These are phyloP conservation scores for Coemansia sp. DNA, from an alignment of 192 early-diverging fungal species.

Conservation along the genomic window DNA sequence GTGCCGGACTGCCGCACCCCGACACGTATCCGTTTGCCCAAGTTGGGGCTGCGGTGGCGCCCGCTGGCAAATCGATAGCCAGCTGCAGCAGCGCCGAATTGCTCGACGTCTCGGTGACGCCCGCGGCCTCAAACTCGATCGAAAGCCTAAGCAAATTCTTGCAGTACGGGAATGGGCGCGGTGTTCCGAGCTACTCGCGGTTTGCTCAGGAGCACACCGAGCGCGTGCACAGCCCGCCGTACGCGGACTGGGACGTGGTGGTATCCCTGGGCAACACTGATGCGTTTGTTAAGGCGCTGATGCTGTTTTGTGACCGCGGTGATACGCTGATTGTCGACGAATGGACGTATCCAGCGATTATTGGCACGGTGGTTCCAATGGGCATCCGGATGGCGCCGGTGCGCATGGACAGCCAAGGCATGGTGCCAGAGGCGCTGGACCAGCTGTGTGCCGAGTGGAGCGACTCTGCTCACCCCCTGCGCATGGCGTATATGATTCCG, in stretches of 20 bases:
- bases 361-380: constrained; percentile 54
- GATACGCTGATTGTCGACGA: constrained; percentile 61
- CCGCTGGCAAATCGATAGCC: constrained; percentile 56
- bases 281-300: constrained; percentile 56
- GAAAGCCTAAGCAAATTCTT: constrained; percentile 53
- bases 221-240: constrained; percentile 51
- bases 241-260: constrained; percentile 64
- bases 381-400: constrained; percentile 51
- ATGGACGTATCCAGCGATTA: constrained; percentile 61
- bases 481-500: constrained; percentile 74
- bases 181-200: constrained; percentile 42
- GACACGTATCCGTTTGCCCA: constrained; percentile 61
- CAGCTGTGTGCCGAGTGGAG: constrained; percentile 28
- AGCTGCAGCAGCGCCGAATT: constrained; percentile 43
- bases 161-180: constrained; percentile 62
- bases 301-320: constrained; percentile 56
- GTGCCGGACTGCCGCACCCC: constrained; percentile 67
- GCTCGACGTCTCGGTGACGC: constrained; percentile 6
- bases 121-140: background rate
- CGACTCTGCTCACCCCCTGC: constrained; percentile 35
- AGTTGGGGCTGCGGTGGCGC: constrained; percentile 54
- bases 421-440: constrained; percentile 59
- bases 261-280: constrained; percentile 63
- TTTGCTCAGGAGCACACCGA: constrained; percentile 52
- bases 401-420: constrained; percentile 59